These are phyloP conservation scores for Lactarius tabidus DNA, from an alignment of 768 basidiomycete species.

Conservation along the genomic window DNA sequence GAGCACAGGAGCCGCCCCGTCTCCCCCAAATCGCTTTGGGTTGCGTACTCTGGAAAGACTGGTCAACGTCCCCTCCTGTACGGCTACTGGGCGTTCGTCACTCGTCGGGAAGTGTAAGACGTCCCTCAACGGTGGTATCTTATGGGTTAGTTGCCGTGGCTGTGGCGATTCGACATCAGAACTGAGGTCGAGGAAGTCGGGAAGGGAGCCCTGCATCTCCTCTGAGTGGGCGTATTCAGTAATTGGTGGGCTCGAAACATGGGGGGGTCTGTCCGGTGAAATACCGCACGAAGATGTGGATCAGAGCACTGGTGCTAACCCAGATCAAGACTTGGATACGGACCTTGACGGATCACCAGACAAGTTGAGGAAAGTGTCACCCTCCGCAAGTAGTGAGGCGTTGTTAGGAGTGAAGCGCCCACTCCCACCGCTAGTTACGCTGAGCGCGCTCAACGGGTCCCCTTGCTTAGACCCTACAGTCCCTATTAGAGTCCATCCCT, in stretches of 20 bases:
- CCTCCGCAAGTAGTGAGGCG: neutral
- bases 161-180: conserved; percentile 1
- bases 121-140: neutral
- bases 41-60: neutral
- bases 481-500: neutral
- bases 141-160: neutral
- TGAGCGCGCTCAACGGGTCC: conserved; percentile 6
- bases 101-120: neutral
- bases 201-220: conserved; percentile 18
- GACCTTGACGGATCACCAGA: neutral
- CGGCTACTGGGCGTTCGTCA: neutral
- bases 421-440: neutral
- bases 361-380: conserved; percentile 4
- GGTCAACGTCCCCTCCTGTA: conserved; percentile 3
- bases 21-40: neutral
- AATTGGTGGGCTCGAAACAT: neutral
- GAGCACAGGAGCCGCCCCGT: conserved; percentile 1
- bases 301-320: neutral
- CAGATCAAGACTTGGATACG: neutral
- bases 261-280: neutral
- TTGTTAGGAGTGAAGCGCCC: neutral
- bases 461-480: neutral
- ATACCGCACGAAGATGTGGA: neutral
- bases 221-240: neutral
- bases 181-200: conserved; percentile 25